A percentile compares a stretch with the other conserved stretches of the same genome.
Conservation (phyloP, 768 basidiomycete genomes). For the Nidularia sp. region DNA sequence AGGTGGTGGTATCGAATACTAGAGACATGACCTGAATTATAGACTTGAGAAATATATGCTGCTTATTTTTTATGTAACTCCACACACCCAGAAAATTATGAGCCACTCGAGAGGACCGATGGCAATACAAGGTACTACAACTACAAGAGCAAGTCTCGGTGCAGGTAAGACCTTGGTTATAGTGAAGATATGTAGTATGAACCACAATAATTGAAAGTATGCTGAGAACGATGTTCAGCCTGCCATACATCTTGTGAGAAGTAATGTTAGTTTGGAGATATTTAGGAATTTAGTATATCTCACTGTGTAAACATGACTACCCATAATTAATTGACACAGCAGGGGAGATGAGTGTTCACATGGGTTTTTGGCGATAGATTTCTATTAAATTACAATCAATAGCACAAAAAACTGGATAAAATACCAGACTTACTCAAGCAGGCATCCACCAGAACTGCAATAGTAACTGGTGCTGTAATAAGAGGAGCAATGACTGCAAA, state of each 20-base stretch:
- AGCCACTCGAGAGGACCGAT: constrained; percentile 16
- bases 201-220: constrained; percentile 10
- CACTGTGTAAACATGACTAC: constrained; percentile 18
- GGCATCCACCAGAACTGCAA: constrained; percentile 7
- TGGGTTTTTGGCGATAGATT: constrained; percentile 16
- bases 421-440: constrained; percentile 10
- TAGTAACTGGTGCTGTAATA: constrained; percentile 10
- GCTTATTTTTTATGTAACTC: background rate
- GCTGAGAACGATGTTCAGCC: constrained; percentile 7
- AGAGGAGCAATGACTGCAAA: constrained; percentile 8
- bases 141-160: constrained; percentile 6
- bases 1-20: constrained; percentile 13
- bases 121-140: constrained; percentile 13
- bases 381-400: constrained; percentile 5
- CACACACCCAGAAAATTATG: constrained; percentile 17
- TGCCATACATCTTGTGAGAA: constrained; percentile 10
- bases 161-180: constrained; percentile 11
- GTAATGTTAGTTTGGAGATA: background rate
- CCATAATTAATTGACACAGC: constrained; percentile 18
- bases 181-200: constrained; percentile 10
- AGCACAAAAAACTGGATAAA: background rate
- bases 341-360: constrained; percentile 18
- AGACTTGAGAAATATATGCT: background rate
- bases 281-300: background rate
- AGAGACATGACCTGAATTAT: constrained; percentile 7